Evolutionary conservation across 768 basidiomycete species (phyloP), one percentile per base, ranked within the genome.

Genomic region (Lactarius indigo): DNA sequence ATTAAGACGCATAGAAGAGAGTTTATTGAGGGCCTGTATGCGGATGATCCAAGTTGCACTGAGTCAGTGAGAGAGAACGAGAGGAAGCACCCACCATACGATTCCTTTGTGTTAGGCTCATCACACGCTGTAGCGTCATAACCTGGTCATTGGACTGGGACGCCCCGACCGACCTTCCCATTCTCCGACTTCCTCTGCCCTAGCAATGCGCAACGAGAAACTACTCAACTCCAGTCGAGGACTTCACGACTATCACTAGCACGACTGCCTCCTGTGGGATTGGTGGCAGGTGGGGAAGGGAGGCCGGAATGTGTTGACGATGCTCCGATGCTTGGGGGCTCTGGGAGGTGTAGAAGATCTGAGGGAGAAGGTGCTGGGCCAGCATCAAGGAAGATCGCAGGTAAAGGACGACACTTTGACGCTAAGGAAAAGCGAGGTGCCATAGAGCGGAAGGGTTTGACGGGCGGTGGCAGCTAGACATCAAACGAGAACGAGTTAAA

Each of bases 271-370:
- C 89, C 90, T 1, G 90, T 92, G 12, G 91, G 92, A 73, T 92
- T 92, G 23, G 92, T 91, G 31, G 90, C 91, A 52, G 92, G 92
- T 0, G 92, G 92, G 28, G 90, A 92, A 1, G 92, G 91, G 6
- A 93, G 75, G 7, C 91, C 91, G 6, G 89, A 90, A 64, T 81
- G 78, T 68, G 73, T 74, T 5, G 86, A 81, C 64, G 81, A 79
- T 39, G 81, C 77, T 28, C 78, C 79, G 13, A 88, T 87, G 68
- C 86, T 88, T 20, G 87, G 86, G 54, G 91, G 82, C 72, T 88
- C 87, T 3, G 90, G 89, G 23, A 90, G 79, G 57, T 79, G 74
- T 17, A 70, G 76, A 71, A 70, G 75, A 50, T 60, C 70, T 28
- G 70, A 71, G 56, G 71, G 70, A 47, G 79, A 78, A 60, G 79